Percentiles rank a stretch among this genome's conserved stretches.
These are phyloP conservation scores for Orychophragmus violaceus DNA, from an alignment of 345 rosid genomes.

Conservation along the genomic window DNA sequence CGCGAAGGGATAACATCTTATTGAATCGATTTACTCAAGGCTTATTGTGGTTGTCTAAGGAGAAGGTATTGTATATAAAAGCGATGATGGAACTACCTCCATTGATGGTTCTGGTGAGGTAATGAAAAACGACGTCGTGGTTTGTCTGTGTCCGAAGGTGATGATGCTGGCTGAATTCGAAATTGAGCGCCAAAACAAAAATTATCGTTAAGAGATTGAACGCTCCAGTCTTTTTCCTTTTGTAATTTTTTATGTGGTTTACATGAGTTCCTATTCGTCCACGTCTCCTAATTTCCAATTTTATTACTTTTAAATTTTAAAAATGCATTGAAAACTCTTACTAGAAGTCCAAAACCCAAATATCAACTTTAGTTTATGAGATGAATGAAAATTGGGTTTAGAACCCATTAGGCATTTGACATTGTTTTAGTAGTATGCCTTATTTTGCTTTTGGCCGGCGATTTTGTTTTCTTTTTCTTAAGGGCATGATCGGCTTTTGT, in stretches of 20 bases:
- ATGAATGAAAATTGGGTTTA: neutral
- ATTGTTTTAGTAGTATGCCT: constrained; percentile 4
- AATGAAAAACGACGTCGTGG: constrained; percentile 21
- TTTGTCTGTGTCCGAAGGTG: neutral
- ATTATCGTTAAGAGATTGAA: constrained; percentile 1
- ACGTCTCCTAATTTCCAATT: constrained; percentile 1
- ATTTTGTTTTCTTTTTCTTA: neutral
- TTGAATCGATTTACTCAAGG: neutral
- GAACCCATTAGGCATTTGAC: neutral
- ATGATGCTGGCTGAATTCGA: constrained; percentile 1
- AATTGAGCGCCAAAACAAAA: constrained; percentile 25
- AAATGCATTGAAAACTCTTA: neutral
- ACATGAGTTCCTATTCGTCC: constrained; percentile 7
- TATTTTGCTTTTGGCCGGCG: neutral
- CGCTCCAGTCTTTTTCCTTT: no score
- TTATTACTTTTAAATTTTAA: neutral
- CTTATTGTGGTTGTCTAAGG: neutral
- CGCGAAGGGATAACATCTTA: constrained; percentile 24
- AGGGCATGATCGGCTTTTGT: constrained; percentile 8
- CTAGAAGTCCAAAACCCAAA: neutral
- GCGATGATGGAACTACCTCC: neutral
- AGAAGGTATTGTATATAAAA: constrained; percentile 13
- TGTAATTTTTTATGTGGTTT: constrained; percentile 13
- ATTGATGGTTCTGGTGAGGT: constrained; percentile 19
- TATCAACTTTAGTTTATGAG: neutral